Conservation (phyloP, 352 stramenopile genomes). For the Pythium sukuiense region DNA sequence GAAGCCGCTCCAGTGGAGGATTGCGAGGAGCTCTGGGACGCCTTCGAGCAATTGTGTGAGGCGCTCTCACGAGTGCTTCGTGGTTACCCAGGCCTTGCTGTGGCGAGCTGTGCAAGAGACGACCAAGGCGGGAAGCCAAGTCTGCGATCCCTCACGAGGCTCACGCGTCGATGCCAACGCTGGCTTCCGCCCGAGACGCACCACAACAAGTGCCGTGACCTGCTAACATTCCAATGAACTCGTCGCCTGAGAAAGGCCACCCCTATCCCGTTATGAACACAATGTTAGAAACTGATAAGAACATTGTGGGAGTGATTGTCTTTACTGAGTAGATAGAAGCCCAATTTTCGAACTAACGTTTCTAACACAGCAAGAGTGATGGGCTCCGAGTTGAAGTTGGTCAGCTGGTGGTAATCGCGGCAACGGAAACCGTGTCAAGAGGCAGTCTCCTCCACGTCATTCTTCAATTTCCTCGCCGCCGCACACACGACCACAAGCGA, state of each 20-base stretch:
- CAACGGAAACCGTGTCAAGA: neutral
- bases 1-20: neutral
- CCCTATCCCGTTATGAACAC: too few species aligned
- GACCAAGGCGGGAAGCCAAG: neutral
- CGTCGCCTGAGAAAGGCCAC: too few species aligned
- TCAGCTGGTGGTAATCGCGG: neutral
- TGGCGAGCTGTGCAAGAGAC: neutral
- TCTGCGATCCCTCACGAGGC: neutral
- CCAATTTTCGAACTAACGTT: too few species aligned
- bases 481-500: neutral
- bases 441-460: neutral
- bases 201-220: neutral
- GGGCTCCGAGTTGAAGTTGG: conserved; percentile 21
- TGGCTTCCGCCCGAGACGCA: neutral
- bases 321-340: too few species aligned
- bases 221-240: neutral
- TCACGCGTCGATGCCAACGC: neutral
- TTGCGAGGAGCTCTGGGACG: neutral
- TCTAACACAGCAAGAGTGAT: conserved; percentile 18
- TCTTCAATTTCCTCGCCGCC: neutral
- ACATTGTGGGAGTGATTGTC: too few species aligned
- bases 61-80: neutral
- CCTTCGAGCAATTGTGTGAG: neutral
- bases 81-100: neutral
- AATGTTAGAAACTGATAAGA: neutral